Evolutionary conservation across 2,329 filamentous ascomycete genomes (phyloP).

Genomic region (Sporothrix dimorphospora): DNA sequence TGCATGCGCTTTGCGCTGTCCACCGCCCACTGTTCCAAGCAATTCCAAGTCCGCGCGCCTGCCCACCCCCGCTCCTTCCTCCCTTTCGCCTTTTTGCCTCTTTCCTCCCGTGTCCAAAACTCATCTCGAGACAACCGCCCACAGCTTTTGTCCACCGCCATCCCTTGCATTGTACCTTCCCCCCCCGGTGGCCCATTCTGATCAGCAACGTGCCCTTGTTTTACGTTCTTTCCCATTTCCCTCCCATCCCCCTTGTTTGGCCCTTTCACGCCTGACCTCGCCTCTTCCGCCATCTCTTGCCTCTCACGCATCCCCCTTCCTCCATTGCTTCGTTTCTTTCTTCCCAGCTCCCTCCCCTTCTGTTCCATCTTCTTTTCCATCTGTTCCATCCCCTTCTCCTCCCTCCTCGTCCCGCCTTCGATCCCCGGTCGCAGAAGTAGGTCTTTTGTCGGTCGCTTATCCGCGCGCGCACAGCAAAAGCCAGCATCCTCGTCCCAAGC

Average conservation of each 20-base stretch:
- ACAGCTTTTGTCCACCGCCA: constrained; percentile 28
- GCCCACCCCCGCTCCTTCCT: background rate
- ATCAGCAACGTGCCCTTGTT: constrained; percentile 31
- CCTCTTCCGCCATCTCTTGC: background rate
- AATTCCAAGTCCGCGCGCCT: background rate
- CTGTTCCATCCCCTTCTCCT: constrained; percentile 3
- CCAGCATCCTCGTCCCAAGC: constrained; percentile 7
- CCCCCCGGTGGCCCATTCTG: constrained; percentile 20
- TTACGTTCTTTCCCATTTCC: constrained; percentile 18
- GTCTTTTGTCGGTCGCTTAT: constrained; percentile 21
- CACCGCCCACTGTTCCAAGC: background rate
- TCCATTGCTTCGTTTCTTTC: background rate
- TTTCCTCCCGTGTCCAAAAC: constrained; percentile 34
- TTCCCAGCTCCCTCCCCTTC: constrained; percentile 23
- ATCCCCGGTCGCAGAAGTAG: constrained; percentile 26
- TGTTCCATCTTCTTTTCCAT: constrained; percentile 14
- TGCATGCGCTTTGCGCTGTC: background rate
- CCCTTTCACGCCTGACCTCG: background rate
- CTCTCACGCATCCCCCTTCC: background rate
- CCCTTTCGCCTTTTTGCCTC: constrained; percentile 9
- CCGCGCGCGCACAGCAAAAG: constrained; percentile 4
- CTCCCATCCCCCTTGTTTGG: constrained; percentile 19
- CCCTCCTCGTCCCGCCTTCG: constrained; percentile 12
- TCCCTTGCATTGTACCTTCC: constrained; percentile 32
- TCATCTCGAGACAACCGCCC: constrained; percentile 36